A percentile compares a stretch with the other conserved stretches of the same genome.
Evolutionary conservation across 2,329 filamentous ascomycete genomes (phyloP).

Genomic region (Teratosphaeria zuluensis): DNA sequence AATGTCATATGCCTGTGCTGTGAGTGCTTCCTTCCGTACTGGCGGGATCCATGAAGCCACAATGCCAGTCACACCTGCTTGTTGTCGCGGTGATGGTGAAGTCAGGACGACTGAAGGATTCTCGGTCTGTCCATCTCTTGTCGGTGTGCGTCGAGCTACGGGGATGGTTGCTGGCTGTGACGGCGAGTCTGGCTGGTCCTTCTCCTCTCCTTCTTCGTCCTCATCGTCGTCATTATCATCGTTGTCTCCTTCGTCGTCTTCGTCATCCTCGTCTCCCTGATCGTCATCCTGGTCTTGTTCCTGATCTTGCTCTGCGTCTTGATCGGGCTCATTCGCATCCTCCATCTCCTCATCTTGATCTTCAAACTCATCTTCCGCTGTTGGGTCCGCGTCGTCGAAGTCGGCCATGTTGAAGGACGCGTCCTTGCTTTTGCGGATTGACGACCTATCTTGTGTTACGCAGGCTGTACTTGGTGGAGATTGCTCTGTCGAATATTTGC

Average conservation of each 20-base stretch:
- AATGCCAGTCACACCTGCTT: slow-evolving; percentile 7
- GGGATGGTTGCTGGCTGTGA: slow-evolving; percentile 20
- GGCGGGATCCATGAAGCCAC: slow-evolving; percentile 20
- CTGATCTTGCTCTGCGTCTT: slow-evolving; percentile 27
- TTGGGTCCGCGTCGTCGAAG: slow-evolving; percentile 35
- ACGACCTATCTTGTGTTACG: not conserved
- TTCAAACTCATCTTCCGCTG: slow-evolving; percentile 32
- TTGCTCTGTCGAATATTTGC: not conserved
- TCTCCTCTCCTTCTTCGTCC: slow-evolving; percentile 28
- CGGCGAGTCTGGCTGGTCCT: slow-evolving; percentile 37
- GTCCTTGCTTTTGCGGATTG: not conserved
- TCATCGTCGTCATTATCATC: slow-evolving; percentile 29
- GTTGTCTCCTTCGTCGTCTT: slow-evolving; percentile 29
- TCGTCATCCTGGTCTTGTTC: slow-evolving; percentile 28
- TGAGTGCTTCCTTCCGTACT: slow-evolving; percentile 68
- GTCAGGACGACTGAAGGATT: slow-evolving; percentile 42
- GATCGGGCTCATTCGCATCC: slow-evolving; percentile 30
- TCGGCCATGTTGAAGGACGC: slow-evolving; percentile 23
- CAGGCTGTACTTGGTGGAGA: not conserved
- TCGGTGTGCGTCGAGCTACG: slow-evolving; percentile 13
- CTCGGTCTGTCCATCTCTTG: not conserved
- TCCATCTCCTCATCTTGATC: slow-evolving; percentile 38
- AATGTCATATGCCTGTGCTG: slow-evolving; percentile 79
- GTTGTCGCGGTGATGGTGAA: slow-evolving; percentile 35
- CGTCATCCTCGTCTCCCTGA: slow-evolving; percentile 30